Percentiles rank a stretch among this genome's conserved stretches.
phyloP scores from a whole-genome alignment of 768 basidiomycete species.

The Mycena sanguinolenta region DNA sequence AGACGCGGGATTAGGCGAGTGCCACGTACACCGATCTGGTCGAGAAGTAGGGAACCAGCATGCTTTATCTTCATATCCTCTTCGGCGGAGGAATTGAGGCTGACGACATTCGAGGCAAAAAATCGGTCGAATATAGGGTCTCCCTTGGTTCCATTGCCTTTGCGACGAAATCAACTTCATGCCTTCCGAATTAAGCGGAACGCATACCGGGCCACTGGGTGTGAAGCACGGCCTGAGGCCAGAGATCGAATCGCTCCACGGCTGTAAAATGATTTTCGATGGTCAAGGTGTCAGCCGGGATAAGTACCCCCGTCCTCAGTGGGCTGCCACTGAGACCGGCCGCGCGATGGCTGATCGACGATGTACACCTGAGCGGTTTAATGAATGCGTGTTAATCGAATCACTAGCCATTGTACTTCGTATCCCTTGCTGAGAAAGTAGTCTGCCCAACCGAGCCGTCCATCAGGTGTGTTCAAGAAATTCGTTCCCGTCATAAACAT shows the following conservation, averaged over 20 bases:
- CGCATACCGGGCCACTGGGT: conserved; percentile 21
- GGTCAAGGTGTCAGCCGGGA: conserved; percentile 33
- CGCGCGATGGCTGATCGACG: conserved; percentile 53
- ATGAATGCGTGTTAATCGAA: no score
- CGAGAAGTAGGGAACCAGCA: conserved; percentile 49
- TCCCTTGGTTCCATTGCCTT: conserved; percentile 45
- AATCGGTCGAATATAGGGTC: conserved; percentile 50
- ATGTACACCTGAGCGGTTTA: conserved; percentile 51
- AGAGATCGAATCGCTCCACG: conserved; percentile 45
- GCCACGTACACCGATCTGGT: conserved; percentile 52
- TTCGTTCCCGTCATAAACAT: conserved; percentile 67
- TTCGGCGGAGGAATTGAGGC: conserved; percentile 39
- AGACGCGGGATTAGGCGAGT: not conserved
- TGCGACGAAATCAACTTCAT: not conserved
- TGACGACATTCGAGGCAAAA: conserved; percentile 46
- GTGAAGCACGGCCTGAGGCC: conserved; percentile 50
- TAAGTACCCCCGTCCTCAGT: conserved; percentile 44
- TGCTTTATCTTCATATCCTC: conserved; percentile 45
- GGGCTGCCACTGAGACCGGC: conserved; percentile 53
- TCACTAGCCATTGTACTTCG: conserved; percentile 50
- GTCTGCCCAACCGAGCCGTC: conserved; percentile 69
- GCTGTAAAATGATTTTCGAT: conserved; percentile 52
- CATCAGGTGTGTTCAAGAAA: conserved; percentile 68
- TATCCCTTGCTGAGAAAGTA: conserved; percentile 65
- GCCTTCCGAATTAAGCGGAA: not conserved